phyloP scores from a whole-genome alignment of 2,329 filamentous ascomycete genomes.

The Claviceps arundinis region DNA sequence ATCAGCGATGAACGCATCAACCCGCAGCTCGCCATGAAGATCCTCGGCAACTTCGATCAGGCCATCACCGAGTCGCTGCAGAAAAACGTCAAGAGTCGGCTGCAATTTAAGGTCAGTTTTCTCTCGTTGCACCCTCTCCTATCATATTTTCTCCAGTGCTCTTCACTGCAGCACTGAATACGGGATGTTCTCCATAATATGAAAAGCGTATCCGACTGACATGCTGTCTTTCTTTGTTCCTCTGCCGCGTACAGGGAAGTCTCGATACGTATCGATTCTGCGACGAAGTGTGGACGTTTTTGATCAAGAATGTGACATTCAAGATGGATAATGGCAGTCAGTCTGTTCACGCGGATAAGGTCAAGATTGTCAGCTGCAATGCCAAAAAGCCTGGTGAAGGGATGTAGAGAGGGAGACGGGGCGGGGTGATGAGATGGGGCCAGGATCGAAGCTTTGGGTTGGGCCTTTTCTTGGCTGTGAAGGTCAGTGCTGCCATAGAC shows the following conservation, averaged over 20 bases:
- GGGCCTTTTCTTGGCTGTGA: neutral
- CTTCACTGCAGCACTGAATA: neutral
- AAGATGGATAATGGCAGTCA: constrained; percentile 77
- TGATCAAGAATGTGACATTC: constrained; percentile 98
- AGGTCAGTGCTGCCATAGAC: neutral
- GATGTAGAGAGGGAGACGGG: neutral
- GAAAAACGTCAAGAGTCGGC: constrained; percentile 79
- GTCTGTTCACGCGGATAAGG: constrained; percentile 69
- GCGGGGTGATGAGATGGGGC: neutral
- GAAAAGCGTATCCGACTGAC: neutral
- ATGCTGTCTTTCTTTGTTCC: neutral
- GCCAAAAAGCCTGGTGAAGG: constrained; percentile 53
- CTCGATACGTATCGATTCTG: constrained; percentile 98
- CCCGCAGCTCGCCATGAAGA: constrained; percentile 97
- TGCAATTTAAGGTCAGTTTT: constrained; percentile 77
- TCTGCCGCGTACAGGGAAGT: constrained; percentile 51
- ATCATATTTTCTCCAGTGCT: no score
- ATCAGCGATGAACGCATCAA: constrained; percentile 93
- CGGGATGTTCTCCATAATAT: neutral
- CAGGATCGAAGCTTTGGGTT: neutral
- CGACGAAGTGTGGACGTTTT: constrained; percentile 98
- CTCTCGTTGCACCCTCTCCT: neutral
- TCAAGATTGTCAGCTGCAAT: constrained; percentile 98
- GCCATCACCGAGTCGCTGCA: constrained; percentile 82
- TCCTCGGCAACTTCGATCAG: constrained; percentile 88